phyloP scores from a whole-genome alignment of 2,329 filamentous ascomycete genomes.

The Emergomyces africanus region DNA sequence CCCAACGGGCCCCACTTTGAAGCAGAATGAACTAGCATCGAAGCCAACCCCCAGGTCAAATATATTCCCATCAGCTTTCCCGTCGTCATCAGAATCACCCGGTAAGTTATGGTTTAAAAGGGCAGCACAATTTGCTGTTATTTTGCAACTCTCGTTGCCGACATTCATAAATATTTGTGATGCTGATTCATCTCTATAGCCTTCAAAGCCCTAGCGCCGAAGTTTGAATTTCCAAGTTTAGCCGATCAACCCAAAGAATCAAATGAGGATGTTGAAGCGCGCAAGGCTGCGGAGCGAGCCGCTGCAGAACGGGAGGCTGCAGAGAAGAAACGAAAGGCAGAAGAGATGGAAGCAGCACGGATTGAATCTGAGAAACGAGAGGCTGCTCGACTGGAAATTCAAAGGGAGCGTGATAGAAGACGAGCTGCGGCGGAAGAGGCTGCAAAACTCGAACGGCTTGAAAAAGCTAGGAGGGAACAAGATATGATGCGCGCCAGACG shows the following conservation, averaged over 20 bases:
- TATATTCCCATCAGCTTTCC: neutral
- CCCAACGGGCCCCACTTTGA: neutral
- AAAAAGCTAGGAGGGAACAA: constrained; percentile 5
- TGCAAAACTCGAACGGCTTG: constrained; percentile 5
- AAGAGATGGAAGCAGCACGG: constrained; percentile 3
- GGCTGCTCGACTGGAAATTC: constrained; percentile 1
- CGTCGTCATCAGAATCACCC: neutral
- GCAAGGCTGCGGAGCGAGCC: constrained; percentile 3
- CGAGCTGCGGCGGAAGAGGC: constrained; percentile 5
- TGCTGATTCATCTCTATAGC: neutral
- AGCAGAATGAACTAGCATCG: neutral
- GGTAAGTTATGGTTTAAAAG: neutral
- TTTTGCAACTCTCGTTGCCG: neutral
- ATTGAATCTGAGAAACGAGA: constrained; percentile 6
- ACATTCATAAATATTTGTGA: neutral
- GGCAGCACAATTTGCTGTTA: neutral
- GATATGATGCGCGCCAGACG: neutral
- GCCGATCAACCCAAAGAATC: neutral
- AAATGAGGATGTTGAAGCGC: constrained; percentile 1
- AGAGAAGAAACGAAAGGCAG: constrained; percentile 6
- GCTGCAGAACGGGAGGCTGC: neutral
- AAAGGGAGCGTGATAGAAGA: neutral
- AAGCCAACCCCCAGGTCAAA: neutral
- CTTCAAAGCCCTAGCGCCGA: neutral
- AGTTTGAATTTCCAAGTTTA: neutral